Percentiles rank a stretch among this genome's conserved stretches.
These are phyloP conservation scores for Phytophthora nicotianae DNA, from an alignment of 352 stramenopile genomes.

Conservation along the genomic window DNA sequence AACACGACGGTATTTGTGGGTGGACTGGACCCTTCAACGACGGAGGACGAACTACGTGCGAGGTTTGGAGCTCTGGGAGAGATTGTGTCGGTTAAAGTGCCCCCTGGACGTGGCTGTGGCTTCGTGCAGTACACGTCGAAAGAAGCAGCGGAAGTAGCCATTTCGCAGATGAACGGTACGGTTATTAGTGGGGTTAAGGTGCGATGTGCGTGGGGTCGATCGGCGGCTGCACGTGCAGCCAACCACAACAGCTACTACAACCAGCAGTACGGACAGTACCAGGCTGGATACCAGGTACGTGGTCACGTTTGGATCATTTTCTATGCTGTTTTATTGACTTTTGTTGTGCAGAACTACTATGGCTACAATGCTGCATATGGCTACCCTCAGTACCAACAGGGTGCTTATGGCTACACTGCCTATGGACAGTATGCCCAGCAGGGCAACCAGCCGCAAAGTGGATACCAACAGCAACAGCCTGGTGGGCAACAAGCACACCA, in stretches of 20 bases:
- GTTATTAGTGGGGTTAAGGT: constrained; percentile 83
- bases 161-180: constrained; percentile 89
- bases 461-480: constrained; percentile 46
- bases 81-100: constrained; percentile 49
- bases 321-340: background rate
- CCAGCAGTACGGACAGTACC: constrained; percentile 60
- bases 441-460: constrained; percentile 42
- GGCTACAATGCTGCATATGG: constrained; percentile 61
- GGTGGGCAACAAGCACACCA: constrained; percentile 49
- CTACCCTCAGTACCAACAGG: constrained; percentile 43
- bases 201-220: constrained; percentile 89
- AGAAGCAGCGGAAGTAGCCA: constrained; percentile 84
- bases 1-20: constrained; percentile 94
- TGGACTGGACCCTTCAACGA: constrained; percentile 78
- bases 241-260: constrained; percentile 51
- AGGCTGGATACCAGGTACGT: constrained; percentile 48
- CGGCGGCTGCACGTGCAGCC: constrained; percentile 57
- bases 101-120: constrained; percentile 86
- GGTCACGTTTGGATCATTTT: background rate
- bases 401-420: constrained; percentile 52
- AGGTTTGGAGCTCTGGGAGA: constrained; percentile 84
- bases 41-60: constrained; percentile 84
- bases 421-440: constrained; percentile 64
- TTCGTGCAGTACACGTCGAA: constrained; percentile 91
- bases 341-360: constrained; percentile 56